Percentiles rank a stretch among this genome's conserved stretches.
Evolutionary conservation across 805 yeast genomes (phyloP).

Genomic region (Metschnikowia lunata): DNA sequence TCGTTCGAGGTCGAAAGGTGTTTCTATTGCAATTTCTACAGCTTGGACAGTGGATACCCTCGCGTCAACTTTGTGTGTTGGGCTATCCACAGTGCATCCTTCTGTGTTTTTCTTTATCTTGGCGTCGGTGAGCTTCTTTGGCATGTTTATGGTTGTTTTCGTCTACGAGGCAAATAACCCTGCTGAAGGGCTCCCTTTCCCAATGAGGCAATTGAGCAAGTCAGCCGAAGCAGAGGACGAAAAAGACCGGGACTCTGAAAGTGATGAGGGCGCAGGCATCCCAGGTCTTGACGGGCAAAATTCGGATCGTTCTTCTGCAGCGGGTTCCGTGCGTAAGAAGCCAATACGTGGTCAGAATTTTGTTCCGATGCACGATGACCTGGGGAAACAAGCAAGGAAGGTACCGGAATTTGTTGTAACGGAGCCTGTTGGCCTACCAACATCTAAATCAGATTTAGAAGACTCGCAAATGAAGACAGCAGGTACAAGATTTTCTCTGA

Average conservation of each 20-base stretch:
- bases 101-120: slow-evolving; percentile 4
- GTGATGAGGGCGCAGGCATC: neutral
- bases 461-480: slow-evolving; percentile 10
- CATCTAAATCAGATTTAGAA: slow-evolving; percentile 7
- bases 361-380: slow-evolving; percentile 5
- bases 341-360: slow-evolving; percentile 4
- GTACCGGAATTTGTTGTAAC: slow-evolving; percentile 4
- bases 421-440: slow-evolving; percentile 3
- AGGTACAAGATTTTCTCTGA: slow-evolving; percentile 6
- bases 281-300: slow-evolving; percentile 28
- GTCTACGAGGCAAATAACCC: neutral
- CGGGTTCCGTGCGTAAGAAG: slow-evolving; percentile 1
- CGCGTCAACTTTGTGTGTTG: slow-evolving; percentile 3
- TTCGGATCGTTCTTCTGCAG: slow-evolving; percentile 3
- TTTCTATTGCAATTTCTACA: slow-evolving; percentile 10
- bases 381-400: neutral
- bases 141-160: slow-evolving; percentile 1
- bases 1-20: slow-evolving; percentile 32
- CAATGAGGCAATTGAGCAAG: neutral
- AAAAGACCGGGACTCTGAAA: neutral
- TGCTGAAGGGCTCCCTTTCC: slow-evolving; percentile 6
- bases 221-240: neutral
- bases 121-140: slow-evolving; percentile 1
- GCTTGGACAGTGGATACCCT: slow-evolving; percentile 8
- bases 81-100: slow-evolving; percentile 3